Conservation (phyloP, 108 stramenopile species). For the Nannochloropsis gaditana region DNA sequence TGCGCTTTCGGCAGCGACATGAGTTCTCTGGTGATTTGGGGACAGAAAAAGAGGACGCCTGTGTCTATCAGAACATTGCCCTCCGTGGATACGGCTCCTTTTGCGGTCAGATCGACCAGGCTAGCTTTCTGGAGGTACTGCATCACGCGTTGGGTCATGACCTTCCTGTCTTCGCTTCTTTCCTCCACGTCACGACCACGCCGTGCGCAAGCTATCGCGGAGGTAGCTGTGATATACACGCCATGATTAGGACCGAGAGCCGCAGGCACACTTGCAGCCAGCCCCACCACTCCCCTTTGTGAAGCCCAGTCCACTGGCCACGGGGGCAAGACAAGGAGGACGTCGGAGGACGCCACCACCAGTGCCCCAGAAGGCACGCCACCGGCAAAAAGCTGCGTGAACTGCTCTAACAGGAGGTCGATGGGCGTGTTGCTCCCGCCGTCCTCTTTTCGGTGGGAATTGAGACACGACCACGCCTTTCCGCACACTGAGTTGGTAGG, state of each 20-base stretch:
- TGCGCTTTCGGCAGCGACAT: constrained; percentile 29
- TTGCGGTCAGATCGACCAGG: background rate
- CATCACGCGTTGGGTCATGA: background rate
- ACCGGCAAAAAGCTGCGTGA: constrained; percentile 30
- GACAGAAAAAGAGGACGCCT: constrained; percentile 41
- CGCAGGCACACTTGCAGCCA: constrained; percentile 38
- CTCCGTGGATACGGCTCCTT: background rate
- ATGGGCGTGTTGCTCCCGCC: constrained; percentile 44
- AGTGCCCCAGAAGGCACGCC: constrained; percentile 35
- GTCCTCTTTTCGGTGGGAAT: constrained; percentile 28
- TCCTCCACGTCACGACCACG: background rate
- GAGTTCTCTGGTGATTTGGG: constrained; percentile 34
- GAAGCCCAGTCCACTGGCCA: background rate
- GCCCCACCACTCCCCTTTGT: constrained; percentile 28
- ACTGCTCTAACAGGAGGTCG: constrained; percentile 45
- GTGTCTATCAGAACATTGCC: constrained; percentile 45
- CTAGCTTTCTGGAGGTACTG: background rate
- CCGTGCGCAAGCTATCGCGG: background rate
- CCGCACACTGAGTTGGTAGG: constrained; percentile 49
- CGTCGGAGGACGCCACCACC: constrained; percentile 48
- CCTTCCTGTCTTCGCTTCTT: background rate
- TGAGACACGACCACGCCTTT: constrained; percentile 48
- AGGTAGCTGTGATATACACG: constrained; percentile 20
- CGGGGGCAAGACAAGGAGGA: constrained; percentile 44
- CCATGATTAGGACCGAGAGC: constrained; percentile 38